Conservation (phyloP, 2,329 filamentous ascomycete species). For the Plenodomus tracheiphilus region DNA sequence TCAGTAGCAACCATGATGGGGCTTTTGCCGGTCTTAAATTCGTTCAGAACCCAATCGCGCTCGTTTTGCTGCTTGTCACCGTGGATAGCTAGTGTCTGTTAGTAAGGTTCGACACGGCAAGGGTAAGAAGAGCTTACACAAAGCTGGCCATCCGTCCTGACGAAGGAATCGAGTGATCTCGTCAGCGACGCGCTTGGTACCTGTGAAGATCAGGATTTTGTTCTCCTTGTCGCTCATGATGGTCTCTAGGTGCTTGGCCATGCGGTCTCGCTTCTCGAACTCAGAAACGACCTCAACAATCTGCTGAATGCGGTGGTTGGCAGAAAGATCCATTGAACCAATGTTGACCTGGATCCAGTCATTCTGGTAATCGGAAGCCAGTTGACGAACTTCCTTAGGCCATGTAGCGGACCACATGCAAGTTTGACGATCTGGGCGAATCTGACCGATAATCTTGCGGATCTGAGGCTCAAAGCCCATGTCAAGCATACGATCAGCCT, state of each 20-base stretch:
- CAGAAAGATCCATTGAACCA: slow-evolving; percentile 91
- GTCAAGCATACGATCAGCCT: slow-evolving; percentile 99
- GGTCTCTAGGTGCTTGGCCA: slow-evolving; percentile 97
- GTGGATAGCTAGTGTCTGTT: slow-evolving; percentile 75
- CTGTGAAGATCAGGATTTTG: slow-evolving; percentile 93
- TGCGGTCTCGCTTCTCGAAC: slow-evolving; percentile 95
- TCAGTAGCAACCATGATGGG: slow-evolving; percentile 99
- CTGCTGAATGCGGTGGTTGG: slow-evolving; percentile 97
- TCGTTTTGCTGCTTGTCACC: slow-evolving; percentile 99
- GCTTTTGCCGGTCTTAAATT: slow-evolving; percentile 99
- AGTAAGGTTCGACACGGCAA: slow-evolving; percentile 31
- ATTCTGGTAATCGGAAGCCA: slow-evolving; percentile 86
- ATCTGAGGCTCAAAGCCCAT: slow-evolving; percentile 99
- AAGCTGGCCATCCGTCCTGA: slow-evolving; percentile 95
- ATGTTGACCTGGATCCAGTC: slow-evolving; percentile 99
- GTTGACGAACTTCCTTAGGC: slow-evolving; percentile 95
- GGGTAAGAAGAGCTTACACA: slow-evolving; percentile 68
- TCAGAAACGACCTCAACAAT: slow-evolving; percentile 95
- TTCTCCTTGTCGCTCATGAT: slow-evolving; percentile 96
- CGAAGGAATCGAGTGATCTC: slow-evolving; percentile 97
- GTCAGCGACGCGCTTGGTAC: slow-evolving; percentile 87
- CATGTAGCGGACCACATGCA: slow-evolving; percentile 99
- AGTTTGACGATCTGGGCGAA: slow-evolving; percentile 96
- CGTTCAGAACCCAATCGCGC: slow-evolving; percentile 98
- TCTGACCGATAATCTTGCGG: slow-evolving; percentile 97